Evolutionary conservation across 1,284 basidiomycete species (phyloP), one percentile per base, ranked within the genome.

Genomic region (Apiotrichum montevideense): DNA sequence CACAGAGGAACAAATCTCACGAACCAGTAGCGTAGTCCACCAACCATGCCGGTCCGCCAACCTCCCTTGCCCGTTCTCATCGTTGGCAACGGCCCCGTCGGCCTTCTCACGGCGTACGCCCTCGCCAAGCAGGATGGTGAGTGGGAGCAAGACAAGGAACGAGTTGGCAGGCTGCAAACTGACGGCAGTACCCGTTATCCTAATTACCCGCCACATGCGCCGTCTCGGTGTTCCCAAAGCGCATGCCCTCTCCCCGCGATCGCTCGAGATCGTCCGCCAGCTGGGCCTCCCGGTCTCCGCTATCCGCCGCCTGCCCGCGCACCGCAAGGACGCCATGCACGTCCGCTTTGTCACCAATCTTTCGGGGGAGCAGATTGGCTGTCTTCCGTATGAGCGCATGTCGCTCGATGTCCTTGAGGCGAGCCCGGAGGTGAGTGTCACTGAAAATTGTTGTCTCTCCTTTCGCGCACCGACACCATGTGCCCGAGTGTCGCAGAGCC

Each of bases 171-270:
- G 46, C 33, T 21, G 13, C 42, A 35, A 9, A 21, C 34, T 32
- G 46, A 29, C 34, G 29, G 11, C 54, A 66, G 65, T 66, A 6
- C 61, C 63, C 11, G 65, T 66, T 2, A 65, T 65, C 34, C 37
- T 66, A 10, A 46, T 65, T 42, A 57, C 58, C 9, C 55, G 65
- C 1, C 65, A 66, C 47, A 55, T 59, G 21, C 58, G 58, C 46
- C 63, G 62, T 13, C 58, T 66, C 21, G 62, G 60, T 2, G 63
- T 63, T 0, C 65, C 65, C 1, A 66, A 66, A 53, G 65, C 65
- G 1, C 65, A 66, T 39, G 63, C 62, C 4, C 55, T 66, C 15
- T 62, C 63, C 1, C 60, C 65, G 0, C 61, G 65, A 5, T 62
- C 63, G 3, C 55, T 66, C 29, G 65, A 66, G 49, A 65, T 65